These are phyloP conservation scores for Populus hybrid DNA, from an alignment of 441 rosid species.

Conservation along the genomic window DNA sequence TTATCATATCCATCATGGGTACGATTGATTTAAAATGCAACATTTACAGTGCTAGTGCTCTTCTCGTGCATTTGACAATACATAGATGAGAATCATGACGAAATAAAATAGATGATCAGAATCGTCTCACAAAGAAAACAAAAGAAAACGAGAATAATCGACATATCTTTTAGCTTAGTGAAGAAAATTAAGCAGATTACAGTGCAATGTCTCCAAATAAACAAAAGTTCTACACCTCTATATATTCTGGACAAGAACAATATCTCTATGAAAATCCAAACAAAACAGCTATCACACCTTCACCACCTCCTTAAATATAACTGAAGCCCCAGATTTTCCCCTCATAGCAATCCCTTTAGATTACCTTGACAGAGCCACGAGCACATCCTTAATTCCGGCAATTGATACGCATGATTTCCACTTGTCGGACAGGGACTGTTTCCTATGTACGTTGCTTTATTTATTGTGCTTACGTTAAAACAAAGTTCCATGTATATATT, in stretches of 20 bases:
- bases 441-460: background rate
- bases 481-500: background rate
- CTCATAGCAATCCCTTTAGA: slow-evolving; percentile 6
- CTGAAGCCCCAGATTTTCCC: background rate
- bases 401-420: slow-evolving; percentile 18
- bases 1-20: background rate
- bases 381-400: slow-evolving; percentile 33
- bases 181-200: background rate
- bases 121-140: background rate
- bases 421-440: slow-evolving; percentile 21
- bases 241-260: too few species aligned
- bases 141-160: background rate
- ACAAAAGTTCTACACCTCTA: background rate
- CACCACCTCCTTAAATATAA: background rate
- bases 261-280: background rate
- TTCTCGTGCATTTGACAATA: background rate
- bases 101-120: background rate
- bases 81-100: background rate
- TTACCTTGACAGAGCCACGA: slow-evolving; percentile 36
- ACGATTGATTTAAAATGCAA: background rate
- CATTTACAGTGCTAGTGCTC: background rate
- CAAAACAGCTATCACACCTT: slow-evolving; percentile 12
- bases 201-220: background rate
- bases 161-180: background rate
- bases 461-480: background rate